These are phyloP conservation scores for Talaromyces proteolyticus DNA, from an alignment of 495 filamentous ascomycete genomes.

Conservation along the genomic window DNA sequence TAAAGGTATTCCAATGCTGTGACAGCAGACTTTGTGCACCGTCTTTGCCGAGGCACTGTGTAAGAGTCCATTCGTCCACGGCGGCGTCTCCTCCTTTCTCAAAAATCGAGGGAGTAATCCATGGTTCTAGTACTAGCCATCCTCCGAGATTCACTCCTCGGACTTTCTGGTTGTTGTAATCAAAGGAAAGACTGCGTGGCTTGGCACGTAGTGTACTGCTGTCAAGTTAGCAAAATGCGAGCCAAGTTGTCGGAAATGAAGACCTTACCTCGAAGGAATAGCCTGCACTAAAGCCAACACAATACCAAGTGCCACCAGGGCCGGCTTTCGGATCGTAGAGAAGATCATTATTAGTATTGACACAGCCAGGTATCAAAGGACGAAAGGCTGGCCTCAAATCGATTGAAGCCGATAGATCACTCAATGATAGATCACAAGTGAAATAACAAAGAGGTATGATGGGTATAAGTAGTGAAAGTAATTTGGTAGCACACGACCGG, in stretches of 20 bases:
- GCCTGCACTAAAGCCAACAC: slow-evolving; percentile 27
- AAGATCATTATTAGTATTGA: slow-evolving; percentile 25
- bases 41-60: slow-evolving; percentile 41
- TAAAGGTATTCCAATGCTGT: slow-evolving; percentile 58
- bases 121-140: slow-evolving; percentile 54
- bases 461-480: not conserved
- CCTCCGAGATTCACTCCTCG: slow-evolving; percentile 54
- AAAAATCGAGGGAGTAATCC: slow-evolving; percentile 65
- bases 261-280: slow-evolving; percentile 25
- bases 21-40: slow-evolving; percentile 40
- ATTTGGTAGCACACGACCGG: not conserved
- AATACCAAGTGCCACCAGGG: slow-evolving; percentile 29
- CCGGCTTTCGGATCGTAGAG: slow-evolving; percentile 24
- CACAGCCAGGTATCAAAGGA: not conserved
- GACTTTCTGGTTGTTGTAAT: slow-evolving; percentile 40
- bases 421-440: not conserved
- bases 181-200: slow-evolving; percentile 27
- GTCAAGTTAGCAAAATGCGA: slow-evolving; percentile 1
- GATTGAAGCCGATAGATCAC: slow-evolving; percentile 1
- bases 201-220: slow-evolving; percentile 33
- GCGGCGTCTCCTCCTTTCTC: slow-evolving; percentile 38
- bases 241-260: not conserved
- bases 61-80: slow-evolving; percentile 61
- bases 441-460: not conserved
- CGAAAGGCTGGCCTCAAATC: slow-evolving; percentile 1